Evolutionary conservation across 139 green algal species (phyloP), one percentile per base, ranked within the genome.

Genomic region (Tetratostichococcus sp.): DNA sequence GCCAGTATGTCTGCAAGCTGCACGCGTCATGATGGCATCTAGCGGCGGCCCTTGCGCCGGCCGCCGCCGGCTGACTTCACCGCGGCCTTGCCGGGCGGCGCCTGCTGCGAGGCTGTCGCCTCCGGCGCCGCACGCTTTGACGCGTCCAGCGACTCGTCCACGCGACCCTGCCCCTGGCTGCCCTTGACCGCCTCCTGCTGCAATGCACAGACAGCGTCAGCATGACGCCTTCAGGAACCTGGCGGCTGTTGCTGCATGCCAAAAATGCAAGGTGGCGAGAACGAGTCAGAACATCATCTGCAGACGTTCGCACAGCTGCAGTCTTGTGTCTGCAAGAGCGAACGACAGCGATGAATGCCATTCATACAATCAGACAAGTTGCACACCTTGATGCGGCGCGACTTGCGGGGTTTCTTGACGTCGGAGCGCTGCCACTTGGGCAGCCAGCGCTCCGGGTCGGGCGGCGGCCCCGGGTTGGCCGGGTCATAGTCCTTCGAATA

Each of bases 391-490:
- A 11, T 50, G 39, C 39, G 39, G 39, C 39, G 39, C 39, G 39
- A 50, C 39, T 86, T 89, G 32, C 83, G 69, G 67, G 86, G 83
- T 71, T 90, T 91, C 81, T 94, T 95, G 74, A 84, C 90, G 16
- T 93, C 91, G 30, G 83, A 82, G 42, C 95, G 87, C 76, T 98
- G 89, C 88, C 92, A 95, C 82, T 96, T 96, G 58, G 95, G 93
- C 73, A 98, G 84, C 95, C 95, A 98, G 65, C 95, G 89, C 85
- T 98, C 95, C 1, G 95, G 93, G 79, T 98, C 91, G 1, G 93
- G 91, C 22, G 81, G 82, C 2, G 92, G 90, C 1, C 82, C 83
- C 77, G 89, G 95, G 83, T 97, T 92, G 19, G 75, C 79, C 0
- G 93, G 91, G 78, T 98, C 90, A 73, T 93, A 98, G 34, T 87